phyloP scores from a whole-genome alignment of 768 basidiomycete genomes.

The Tylopilus plumbeoviolaceoides region DNA sequence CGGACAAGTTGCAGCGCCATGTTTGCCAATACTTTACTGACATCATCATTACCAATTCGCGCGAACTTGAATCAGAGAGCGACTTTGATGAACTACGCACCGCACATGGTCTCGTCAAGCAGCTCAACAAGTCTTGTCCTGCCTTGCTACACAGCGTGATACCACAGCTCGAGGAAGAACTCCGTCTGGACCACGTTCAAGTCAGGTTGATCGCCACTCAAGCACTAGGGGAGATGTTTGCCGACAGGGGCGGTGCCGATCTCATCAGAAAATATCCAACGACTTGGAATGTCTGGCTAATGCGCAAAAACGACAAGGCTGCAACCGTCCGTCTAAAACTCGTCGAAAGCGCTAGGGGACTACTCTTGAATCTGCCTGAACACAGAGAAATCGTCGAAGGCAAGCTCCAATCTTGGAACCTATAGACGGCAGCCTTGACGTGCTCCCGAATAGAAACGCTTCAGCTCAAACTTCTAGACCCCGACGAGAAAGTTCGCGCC shows the following conservation, averaged over 20 bases:
- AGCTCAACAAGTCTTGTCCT: conserved; percentile 76
- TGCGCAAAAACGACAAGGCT: conserved; percentile 72
- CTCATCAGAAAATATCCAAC: conserved; percentile 74
- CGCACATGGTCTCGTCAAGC: conserved; percentile 84
- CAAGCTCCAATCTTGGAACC: conserved; percentile 30
- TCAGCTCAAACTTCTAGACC: conserved; percentile 66
- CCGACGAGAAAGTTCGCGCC: conserved; percentile 88
- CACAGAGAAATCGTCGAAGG: conserved; percentile 69
- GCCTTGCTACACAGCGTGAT: conserved; percentile 84
- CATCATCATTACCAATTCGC: conserved; percentile 61
- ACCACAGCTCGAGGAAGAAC: conserved; percentile 88
- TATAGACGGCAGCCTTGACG: conserved; percentile 1
- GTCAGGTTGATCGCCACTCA: conserved; percentile 80
- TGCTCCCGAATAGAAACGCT: conserved; percentile 46
- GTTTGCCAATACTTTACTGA: conserved; percentile 93
- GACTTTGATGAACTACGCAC: conserved; percentile 64
- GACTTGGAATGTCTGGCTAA: conserved; percentile 84
- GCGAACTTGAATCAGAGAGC: conserved; percentile 50
- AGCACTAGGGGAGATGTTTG: conserved; percentile 88
- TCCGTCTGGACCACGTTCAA: conserved; percentile 68
- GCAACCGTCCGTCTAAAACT: conserved; percentile 70
- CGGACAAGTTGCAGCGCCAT: conserved; percentile 84
- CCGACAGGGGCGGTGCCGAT: conserved; percentile 68
- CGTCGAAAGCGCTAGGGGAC: conserved; percentile 60
- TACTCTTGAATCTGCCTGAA: conserved; percentile 66